phyloP scores from a whole-genome alignment of 116 monocot genomes.

The Dioscorea cayenensis region DNA sequence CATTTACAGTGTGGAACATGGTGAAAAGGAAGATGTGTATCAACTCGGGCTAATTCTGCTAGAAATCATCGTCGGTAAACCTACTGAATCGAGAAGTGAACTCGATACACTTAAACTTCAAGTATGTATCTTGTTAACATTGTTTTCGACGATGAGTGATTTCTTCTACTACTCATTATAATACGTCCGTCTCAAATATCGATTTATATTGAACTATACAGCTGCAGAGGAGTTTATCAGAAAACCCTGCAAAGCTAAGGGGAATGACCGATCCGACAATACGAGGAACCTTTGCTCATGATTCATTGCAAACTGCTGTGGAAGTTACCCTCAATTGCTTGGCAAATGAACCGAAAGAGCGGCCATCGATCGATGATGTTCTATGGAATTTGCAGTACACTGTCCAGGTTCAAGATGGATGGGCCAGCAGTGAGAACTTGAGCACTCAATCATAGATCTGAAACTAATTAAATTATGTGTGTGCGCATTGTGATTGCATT shows the following conservation, averaged over 20 bases:
- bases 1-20: slow-evolving; percentile 23
- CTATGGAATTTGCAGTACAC: slow-evolving; percentile 91
- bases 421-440: slow-evolving; percentile 62
- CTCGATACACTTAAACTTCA: slow-evolving; percentile 30
- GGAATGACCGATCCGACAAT: slow-evolving; percentile 44
- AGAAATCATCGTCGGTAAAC: slow-evolving; percentile 59
- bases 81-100: slow-evolving; percentile 23
- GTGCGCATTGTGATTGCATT: background rate
- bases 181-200: background rate
- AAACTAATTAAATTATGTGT: background rate
- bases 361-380: slow-evolving; percentile 84
- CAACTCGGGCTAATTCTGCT: slow-evolving; percentile 62
- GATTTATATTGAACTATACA: slow-evolving; percentile 14
- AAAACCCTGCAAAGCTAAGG: slow-evolving; percentile 14
- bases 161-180: background rate
- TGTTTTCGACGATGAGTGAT: background rate
- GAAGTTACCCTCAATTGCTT: slow-evolving; percentile 60
- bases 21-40: slow-evolving; percentile 57
- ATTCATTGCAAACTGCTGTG: slow-evolving; percentile 54
- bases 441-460: slow-evolving; percentile 26
- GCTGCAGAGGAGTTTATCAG: slow-evolving; percentile 34
- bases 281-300: slow-evolving; percentile 55
- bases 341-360: slow-evolving; percentile 34
- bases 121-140: slow-evolving; percentile 10
- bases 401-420: slow-evolving; percentile 75